Base-by-base conservation (phyloP, 2,329 filamentous ascomycete genomes). In the Corinectria fuckeliana region DNA sequence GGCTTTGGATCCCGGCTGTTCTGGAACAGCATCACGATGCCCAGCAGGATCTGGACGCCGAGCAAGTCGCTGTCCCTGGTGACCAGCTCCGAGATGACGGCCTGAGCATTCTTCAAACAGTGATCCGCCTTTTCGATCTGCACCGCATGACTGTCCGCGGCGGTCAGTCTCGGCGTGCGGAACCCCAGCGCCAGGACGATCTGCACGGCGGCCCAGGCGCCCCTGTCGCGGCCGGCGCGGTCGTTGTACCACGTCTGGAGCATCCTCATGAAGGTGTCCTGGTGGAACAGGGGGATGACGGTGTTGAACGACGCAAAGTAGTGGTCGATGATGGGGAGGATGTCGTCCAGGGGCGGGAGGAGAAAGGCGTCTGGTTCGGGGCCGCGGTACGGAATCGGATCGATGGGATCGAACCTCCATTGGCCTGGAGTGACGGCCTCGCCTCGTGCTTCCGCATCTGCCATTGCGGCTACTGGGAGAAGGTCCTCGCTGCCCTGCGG, bases 41-140 rank as follows among this genome's bases (percentile, higher is more conserved):
- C 77, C 2, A 79, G 45, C 7, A 80, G 52, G 1, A 76, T 75
- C 54, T 80, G 78, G 4, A 80, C 60, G 1, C 76, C 77, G 0
- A 79, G 63, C 0, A 77, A 62, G 11, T 78, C 77, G 25, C 75
- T 67, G 1, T 79, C 74, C 0, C 76, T 65, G 0, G 70, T 75
- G 16, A 78, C 73, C 8, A 80, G 63, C 7, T 78, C 77, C 1
- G 77, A 74, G 0, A 80, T 70, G 4, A 75, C 72, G 2, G 69
- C 71, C 56, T 78, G 77, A 0, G 74, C 77, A 28, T 76, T 78
- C 5, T 71, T 65, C n/a, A 80, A 62, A 38, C 73, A 78, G 5
- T 69, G 52, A 11, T 71, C 69, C 2, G 70, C 68, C 25, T 60
- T 64, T 28, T 69, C 60, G 2, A 67, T 59, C 3, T 67, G 64